Evolutionary conservation across 2,329 filamentous ascomycete species (phyloP).

Genomic region (Xylariaceae sp.): DNA sequence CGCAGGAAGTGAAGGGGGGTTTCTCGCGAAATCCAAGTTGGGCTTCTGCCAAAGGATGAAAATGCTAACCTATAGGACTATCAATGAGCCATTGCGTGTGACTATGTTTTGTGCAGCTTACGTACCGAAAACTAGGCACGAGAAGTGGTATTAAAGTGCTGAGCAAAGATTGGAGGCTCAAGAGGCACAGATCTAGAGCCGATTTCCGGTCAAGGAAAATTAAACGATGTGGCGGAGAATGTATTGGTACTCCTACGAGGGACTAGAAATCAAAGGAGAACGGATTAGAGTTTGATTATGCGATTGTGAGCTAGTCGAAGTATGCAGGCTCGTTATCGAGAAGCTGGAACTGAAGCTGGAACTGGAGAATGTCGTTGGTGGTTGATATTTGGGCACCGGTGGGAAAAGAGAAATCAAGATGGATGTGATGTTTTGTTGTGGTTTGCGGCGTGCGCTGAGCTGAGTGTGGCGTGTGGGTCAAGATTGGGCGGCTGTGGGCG

Average conservation of each 20-base stretch:
- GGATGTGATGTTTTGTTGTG: too few species aligned
- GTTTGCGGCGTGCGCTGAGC: too few species aligned
- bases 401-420: neutral
- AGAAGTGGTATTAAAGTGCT: neutral
- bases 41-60: too few species aligned
- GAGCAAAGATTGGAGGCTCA: neutral
- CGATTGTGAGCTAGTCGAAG: neutral
- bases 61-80: too few species aligned
- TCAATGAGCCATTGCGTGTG: neutral
- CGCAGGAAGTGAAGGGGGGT: conserved; percentile 8
- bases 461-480: neutral
- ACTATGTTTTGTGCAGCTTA: neutral
- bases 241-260: too few species aligned
- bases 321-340: too few species aligned
- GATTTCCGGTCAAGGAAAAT: too few species aligned
- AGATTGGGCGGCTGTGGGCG: neutral
- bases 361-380: neutral
- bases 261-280: neutral
- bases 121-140: neutral
- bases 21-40: conserved; percentile 8
- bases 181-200: neutral
- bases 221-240: too few species aligned
- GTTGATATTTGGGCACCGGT: neutral
- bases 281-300: neutral
- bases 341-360: too few species aligned